Evolutionary conservation across 148 eudicot genomes (phyloP).

Genomic region (Euryodendron excelsum): DNA sequence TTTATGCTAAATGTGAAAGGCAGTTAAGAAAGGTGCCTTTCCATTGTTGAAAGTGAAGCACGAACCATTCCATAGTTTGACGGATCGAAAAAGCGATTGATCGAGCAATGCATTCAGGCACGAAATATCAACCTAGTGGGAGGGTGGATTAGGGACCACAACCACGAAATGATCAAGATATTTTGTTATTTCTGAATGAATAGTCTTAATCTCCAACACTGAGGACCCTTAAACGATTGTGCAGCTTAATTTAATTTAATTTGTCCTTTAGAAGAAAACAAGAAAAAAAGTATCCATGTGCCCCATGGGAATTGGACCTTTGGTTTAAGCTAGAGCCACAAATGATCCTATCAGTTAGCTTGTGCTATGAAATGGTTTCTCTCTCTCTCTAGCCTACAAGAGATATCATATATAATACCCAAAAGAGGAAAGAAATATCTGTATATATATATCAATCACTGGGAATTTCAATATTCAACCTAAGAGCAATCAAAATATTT

Average conservation of each 20-base stretch:
- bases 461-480: not conserved
- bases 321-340: constrained; percentile 32
- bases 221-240: constrained; percentile 8
- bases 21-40: too few species aligned
- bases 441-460: not conserved
- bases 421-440: too few species aligned
- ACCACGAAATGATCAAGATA: constrained; percentile 9
- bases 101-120: too few species aligned
- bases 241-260: constrained; percentile 21
- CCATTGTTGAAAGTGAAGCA: too few species aligned
- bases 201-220: constrained; percentile 14
- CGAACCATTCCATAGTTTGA: too few species aligned
- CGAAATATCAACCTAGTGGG: not conserved
- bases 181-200: not conserved
- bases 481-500: constrained; percentile 9
- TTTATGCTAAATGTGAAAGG: too few species aligned
- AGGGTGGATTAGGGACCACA: constrained; percentile 21
- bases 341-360: constrained; percentile 32
- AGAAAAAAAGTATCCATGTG: constrained; percentile 9
- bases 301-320: not conserved
- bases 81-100: too few species aligned
- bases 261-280: not conserved
- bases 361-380: too few species aligned
- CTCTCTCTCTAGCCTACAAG: too few species aligned
- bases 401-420: too few species aligned